These are phyloP conservation scores for Boletales sp. DNA, from an alignment of 768 basidiomycete species.

Conservation along the genomic window DNA sequence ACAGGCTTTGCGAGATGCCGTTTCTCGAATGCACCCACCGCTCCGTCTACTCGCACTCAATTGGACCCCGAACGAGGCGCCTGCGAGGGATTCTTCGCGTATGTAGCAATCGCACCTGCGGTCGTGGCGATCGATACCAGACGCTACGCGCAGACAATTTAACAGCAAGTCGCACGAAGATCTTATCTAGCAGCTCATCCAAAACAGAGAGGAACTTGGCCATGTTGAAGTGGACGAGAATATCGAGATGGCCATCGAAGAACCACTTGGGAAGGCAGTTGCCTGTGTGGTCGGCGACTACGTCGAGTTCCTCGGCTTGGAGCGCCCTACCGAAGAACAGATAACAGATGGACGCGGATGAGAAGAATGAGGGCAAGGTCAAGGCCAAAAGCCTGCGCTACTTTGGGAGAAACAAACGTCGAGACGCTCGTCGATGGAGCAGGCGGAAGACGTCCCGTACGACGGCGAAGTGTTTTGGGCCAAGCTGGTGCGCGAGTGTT, in stretches of 20 bases:
- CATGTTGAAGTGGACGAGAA: conserved; percentile 60
- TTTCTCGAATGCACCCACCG: conserved; percentile 41
- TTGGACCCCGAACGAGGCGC: conserved; percentile 63
- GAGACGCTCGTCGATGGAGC: conserved; percentile 44
- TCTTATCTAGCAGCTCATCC: conserved; percentile 80
- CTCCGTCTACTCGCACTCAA: conserved; percentile 79
- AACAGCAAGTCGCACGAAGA: conserved; percentile 62
- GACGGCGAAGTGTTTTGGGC: conserved; percentile 45
- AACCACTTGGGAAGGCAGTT: conserved; percentile 53
- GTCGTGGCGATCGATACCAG: conserved; percentile 85
- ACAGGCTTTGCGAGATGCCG: conserved; percentile 57
- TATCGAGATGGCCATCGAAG: conserved; percentile 64
- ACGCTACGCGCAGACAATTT: conserved; percentile 61
- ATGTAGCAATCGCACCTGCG: conserved; percentile 69
- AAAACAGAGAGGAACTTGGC: conserved; percentile 55
- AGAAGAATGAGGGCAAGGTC: conserved; percentile 24
- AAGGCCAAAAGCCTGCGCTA: conserved; percentile 58
- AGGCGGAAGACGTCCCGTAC: conserved; percentile 28
- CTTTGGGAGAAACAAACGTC: conserved; percentile 74
- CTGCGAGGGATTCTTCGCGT: conserved; percentile 65
- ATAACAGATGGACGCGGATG: no score
- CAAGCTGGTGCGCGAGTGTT: conserved; percentile 54
- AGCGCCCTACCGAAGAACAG: conserved; percentile 50
- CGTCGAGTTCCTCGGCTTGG: conserved; percentile 50
- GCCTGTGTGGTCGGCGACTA: conserved; percentile 56